Evolutionary conservation across 495 filamentous ascomycete species (phyloP).

Genomic region (Aspergillus olivimuriae): DNA sequence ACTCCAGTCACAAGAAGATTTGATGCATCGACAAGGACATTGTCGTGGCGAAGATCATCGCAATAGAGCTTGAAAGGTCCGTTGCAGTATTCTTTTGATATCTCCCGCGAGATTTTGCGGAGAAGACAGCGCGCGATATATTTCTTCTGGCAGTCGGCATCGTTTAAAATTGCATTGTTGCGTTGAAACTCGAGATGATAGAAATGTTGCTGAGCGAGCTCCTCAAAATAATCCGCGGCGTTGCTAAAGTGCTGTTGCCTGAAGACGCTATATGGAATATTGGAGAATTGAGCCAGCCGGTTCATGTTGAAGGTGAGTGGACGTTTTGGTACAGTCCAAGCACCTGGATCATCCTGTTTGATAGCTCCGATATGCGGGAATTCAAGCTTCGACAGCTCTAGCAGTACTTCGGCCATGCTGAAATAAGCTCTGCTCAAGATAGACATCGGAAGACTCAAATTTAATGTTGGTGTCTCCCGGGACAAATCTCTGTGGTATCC

Average conservation of each 20-base stretch:
- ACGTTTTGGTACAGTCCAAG: conserved; percentile 12
- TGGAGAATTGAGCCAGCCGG: conserved; percentile 18
- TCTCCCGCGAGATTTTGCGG: conserved; percentile 22
- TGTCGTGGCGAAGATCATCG: conserved; percentile 15
- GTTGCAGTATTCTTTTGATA: conserved; percentile 13
- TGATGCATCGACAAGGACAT: conserved; percentile 17
- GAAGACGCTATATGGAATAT: conserved; percentile 14
- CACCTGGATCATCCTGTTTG: conserved; percentile 7
- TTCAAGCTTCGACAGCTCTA: conserved; percentile 30
- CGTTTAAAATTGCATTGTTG: conserved; percentile 31
- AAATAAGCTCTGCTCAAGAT: conserved; percentile 26
- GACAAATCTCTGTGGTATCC: conserved; percentile 16
- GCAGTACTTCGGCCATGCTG: conserved; percentile 26
- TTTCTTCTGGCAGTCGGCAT: conserved; percentile 37
- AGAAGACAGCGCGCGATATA: conserved; percentile 41
- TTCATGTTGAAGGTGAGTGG: conserved; percentile 31
- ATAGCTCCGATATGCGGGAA: conserved; percentile 35
- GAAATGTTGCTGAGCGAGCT: conserved; percentile 39
- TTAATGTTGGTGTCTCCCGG: conserved; percentile 12
- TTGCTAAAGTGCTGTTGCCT: conserved; percentile 14
- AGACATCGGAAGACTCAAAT: conserved; percentile 18
- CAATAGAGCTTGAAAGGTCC: conserved; percentile 19
- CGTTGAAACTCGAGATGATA: conserved; percentile 36
- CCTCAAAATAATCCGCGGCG: conserved; percentile 37
- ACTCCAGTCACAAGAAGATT: conserved; percentile 12